Conservation (phyloP, 176 grass and related monocot genomes). For the Elymus sibiricus region DNA sequence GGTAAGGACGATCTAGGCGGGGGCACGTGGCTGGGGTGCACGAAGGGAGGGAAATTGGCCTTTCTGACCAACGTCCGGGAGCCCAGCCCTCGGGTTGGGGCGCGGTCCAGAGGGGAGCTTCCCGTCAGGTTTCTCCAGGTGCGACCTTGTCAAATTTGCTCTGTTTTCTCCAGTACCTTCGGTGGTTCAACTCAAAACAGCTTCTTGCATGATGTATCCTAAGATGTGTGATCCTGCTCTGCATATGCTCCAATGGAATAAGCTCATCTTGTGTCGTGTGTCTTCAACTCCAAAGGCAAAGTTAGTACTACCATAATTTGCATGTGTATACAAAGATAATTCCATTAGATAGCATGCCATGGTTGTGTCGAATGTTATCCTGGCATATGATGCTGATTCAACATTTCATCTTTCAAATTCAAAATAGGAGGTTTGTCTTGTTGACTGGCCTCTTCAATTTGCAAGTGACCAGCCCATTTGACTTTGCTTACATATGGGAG, state of each 20-base stretch:
- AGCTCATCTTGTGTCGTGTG: not conserved
- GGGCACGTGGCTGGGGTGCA: conserved; percentile 90
- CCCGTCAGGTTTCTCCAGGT: conserved; percentile 88
- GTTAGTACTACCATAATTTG: not conserved
- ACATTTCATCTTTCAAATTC: not conserved
- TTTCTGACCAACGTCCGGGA: conserved; percentile 82
- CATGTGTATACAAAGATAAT: not conserved
- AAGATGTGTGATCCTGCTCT: not conserved
- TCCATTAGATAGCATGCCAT: not conserved
- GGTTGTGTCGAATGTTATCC: not conserved
- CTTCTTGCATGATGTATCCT: not conserved
- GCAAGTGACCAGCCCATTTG: not conserved
- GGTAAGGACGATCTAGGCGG: conserved; percentile 75
- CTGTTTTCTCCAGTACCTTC: not conserved
- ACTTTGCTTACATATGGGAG: not conserved
- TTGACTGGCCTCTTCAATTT: not conserved
- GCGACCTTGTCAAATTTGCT: not conserved
- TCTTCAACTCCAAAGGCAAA: not conserved
- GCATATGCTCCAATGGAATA: not conserved
- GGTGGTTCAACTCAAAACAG: too few relatives aligned
- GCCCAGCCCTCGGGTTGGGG: conserved; percentile 13
- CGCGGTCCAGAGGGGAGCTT: conserved; percentile 75
- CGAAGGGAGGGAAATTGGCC: conserved; percentile 59
- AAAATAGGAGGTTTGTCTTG: not conserved
- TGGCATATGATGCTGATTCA: not conserved